Conservation (phyloP, 2,329 filamentous ascomycete genomes). For the Alternaria triticina region DNA sequence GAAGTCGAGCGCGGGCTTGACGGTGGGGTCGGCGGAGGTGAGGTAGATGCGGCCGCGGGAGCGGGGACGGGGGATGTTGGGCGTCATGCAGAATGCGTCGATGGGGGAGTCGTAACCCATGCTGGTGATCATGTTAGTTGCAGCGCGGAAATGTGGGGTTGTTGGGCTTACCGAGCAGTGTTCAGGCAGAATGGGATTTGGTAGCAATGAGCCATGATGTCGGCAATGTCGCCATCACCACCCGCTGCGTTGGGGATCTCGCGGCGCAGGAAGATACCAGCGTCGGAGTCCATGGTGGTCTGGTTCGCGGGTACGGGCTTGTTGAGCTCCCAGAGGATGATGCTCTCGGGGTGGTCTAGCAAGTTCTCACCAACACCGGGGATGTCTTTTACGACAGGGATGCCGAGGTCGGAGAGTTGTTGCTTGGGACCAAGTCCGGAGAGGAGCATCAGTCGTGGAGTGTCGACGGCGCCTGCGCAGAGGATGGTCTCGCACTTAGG, state of each 20-base stretch:
- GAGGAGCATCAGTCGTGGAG: constrained; percentile 68
- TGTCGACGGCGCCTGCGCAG: constrained; percentile 81
- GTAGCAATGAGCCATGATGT: constrained; percentile 97
- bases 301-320: constrained; percentile 77
- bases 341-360: constrained; percentile 69
- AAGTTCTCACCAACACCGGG: constrained; percentile 70
- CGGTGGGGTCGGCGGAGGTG: constrained; percentile 73
- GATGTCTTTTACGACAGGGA: constrained; percentile 64
- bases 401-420: constrained; percentile 55
- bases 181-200: constrained; percentile 92
- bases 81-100: constrained; percentile 91
- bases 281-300: constrained; percentile 91
- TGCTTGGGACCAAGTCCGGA: constrained; percentile 58
- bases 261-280: constrained; percentile 84
- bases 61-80: constrained; percentile 84
- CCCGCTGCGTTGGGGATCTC: constrained; percentile 72
- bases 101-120: constrained; percentile 75
- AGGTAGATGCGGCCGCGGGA: constrained; percentile 80
- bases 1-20: constrained; percentile 87
- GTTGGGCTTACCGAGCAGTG: constrained; percentile 64
- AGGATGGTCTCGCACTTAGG: constrained; percentile 79
- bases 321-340: constrained; percentile 81
- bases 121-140: constrained; percentile 28
- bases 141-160: background rate
- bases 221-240: constrained; percentile 75